Percentiles rank a stretch among this genome's conserved stretches.
These are phyloP conservation scores for Globisporangium carolinianum DNA, from an alignment of 352 stramenopile species.

Conservation along the genomic window DNA sequence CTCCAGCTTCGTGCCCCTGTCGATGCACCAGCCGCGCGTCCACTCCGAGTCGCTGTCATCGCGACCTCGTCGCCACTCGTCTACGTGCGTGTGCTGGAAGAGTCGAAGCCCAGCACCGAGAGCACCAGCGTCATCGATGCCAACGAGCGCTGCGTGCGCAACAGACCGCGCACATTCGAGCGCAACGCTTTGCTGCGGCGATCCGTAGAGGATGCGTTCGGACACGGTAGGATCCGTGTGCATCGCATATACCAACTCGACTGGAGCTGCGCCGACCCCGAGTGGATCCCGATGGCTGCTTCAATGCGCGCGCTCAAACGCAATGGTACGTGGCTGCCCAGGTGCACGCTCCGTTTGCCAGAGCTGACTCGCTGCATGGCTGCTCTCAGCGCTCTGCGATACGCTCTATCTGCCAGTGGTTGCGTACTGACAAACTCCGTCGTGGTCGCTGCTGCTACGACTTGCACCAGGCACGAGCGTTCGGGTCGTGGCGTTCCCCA, in stretches of 20 bases:
- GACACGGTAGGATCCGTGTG: conserved; percentile 28
- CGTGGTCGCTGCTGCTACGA: too few species aligned
- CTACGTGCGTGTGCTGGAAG: conserved; percentile 2
- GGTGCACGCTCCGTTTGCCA: too few species aligned
- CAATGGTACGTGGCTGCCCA: not conserved
- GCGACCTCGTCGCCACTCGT: conserved; percentile 12
- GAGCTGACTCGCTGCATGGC: not conserved
- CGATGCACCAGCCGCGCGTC: not conserved
- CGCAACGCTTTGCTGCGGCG: conserved; percentile 4
- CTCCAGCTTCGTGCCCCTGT: not conserved
- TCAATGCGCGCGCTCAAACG: conserved; percentile 5
- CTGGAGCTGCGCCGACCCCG: conserved; percentile 27
- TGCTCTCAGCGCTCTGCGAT: too few species aligned
- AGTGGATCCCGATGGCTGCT: conserved; percentile 26
- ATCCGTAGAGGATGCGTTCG: conserved; percentile 7
- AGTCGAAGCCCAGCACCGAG: not conserved
- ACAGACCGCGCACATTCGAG: not conserved
- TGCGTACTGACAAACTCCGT: too few species aligned
- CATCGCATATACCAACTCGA: conserved; percentile 50
- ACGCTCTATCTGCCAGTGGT: too few species aligned
- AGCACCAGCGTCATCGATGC: too few species aligned
- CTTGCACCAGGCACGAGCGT: conserved; percentile 9
- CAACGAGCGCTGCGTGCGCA: too few species aligned
- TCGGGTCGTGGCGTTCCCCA: conserved; percentile 31
- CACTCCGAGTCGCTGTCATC: conserved; percentile 2